Base-by-base conservation (phyloP, 2,329 filamentous ascomycete species). In the Akanthomyces lecanii region DNA sequence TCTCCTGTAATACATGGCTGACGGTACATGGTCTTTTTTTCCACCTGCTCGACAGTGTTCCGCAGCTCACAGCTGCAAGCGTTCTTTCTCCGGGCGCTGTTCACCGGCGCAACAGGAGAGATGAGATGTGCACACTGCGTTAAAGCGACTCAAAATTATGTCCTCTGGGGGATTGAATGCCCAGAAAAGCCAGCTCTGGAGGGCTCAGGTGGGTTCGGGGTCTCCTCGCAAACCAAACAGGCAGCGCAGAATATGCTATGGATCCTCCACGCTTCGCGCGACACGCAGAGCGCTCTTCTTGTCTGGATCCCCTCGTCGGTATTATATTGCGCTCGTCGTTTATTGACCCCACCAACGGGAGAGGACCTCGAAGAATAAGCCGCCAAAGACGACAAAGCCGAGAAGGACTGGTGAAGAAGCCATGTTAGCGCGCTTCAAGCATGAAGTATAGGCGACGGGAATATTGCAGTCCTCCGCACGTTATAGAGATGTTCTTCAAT, bases 381-480 rank as follows among this genome's bases (percentile, higher is more conserved):
- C 85, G 65, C 85, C 85, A 65, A 87, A 83, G 69, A 88, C 76
- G 70, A 87, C 76, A 71, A 88, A 88, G 42, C 72, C 84, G 67
- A 88, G 82, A 52, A 88, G 64, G 33, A 70, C 85, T 87, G 56
- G 3, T 0, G 59, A 51, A 38, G 36, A 25, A 30, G 64, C 42
- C 66, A 50, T 68, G 52, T 48, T 47, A 55, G 54, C 44, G 11
- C 21, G 21, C 1, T 23, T 40, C 14, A 14, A n/a, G 3, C 14
- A 2, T 18, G 10, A 33, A 14, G 14, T 16, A 16, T 6, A 48
- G 7, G 45, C 25, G 2, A 18, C 7, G 23, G 21, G 28, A 14
- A 52, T 10, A 36, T 36, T 30, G 28, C 50, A 21, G 18, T 21
- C 28, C 25, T 33, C 8, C 25, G n/a, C 12, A 21, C 6, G 18